Evolutionary conservation across 805 yeast genomes (phyloP), one percentile per base, ranked within the genome.

Genomic region (Wickerhamomyces rabaulensis): DNA sequence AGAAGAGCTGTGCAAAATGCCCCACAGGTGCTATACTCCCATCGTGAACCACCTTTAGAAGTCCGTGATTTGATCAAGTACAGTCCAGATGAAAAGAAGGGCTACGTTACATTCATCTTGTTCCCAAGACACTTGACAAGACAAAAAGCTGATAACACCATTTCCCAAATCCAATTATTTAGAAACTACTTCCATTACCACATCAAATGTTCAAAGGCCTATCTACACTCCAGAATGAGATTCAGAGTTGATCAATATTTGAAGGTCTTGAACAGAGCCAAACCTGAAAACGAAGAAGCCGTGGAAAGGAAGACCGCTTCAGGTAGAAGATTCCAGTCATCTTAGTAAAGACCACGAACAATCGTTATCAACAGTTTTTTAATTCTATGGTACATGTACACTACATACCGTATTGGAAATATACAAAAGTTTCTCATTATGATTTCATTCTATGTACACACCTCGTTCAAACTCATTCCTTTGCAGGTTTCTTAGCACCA

Each of bases 131-230:
- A 87, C 67, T 68, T 83, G 54, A 69, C 72, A 25, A 68, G 74
- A 39, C 82, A 79, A 51, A 82, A 87, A 52, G 77, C 88, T 60
- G 94, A 94, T 65, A 86, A 82, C 62, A 85, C 96, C 51, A 87
- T 94, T 52, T 83, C 95, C 33, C 97, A 91, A 66, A 86, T 94
- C 61, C 90, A 89, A 62, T 74, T 88, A 48, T 94, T 94, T 71
- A 79, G 99, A 69, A 95, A 91, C 62, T 94, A 92, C 70, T 94
- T 94, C 84, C 99, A 94, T 67, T 94, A 92, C 69, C 99, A 94
- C 65, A 94, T 94, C 73, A 94, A 94, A 71, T 92, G 97, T 67
- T 90, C 97, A 51, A 94, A 94, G 75, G 98, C 99, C 31, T 94
- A 87, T 70, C 82, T 94, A 84, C 99, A 94, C 68, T 89, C 96